phyloP scores from a whole-genome alignment of 2,329 filamentous ascomycete genomes.

The Microdochium trichocladiopsis region DNA sequence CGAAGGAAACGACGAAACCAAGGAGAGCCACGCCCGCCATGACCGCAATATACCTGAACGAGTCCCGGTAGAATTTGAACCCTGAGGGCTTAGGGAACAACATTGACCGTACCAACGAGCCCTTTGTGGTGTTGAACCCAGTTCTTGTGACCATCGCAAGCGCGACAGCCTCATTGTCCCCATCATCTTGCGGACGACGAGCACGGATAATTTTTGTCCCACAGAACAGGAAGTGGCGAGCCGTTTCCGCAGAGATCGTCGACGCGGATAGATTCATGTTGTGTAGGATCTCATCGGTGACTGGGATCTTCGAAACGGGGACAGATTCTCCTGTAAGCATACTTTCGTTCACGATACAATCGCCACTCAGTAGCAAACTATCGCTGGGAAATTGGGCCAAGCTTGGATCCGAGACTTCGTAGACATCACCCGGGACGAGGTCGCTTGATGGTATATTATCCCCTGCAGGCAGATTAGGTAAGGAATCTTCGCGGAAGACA shows the following conservation, averaged over 20 bases:
- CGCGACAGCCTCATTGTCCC: slow-evolving; percentile 81
- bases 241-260: slow-evolving; percentile 74
- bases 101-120: slow-evolving; percentile 93
- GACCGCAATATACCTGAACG: slow-evolving; percentile 94
- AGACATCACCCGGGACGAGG: slow-evolving; percentile 90
- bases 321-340: slow-evolving; percentile 98
- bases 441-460: slow-evolving; percentile 79
- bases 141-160: slow-evolving; percentile 89
- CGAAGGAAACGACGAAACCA: slow-evolving; percentile 83
- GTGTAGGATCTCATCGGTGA: slow-evolving; percentile 71
- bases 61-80: slow-evolving; percentile 98
- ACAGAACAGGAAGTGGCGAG: slow-evolving; percentile 85
- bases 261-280: slow-evolving; percentile 72
- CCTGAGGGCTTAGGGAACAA: slow-evolving; percentile 96
- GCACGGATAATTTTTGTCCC: slow-evolving; percentile 94
- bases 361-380: slow-evolving; percentile 82
- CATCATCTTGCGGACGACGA: slow-evolving; percentile 76
- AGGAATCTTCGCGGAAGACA: neutral
- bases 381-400: slow-evolving; percentile 86
- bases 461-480: slow-evolving; percentile 42
- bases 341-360: slow-evolving; percentile 98
- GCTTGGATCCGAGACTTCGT: slow-evolving; percentile 91
- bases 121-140: slow-evolving; percentile 96
- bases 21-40: slow-evolving; percentile 83
- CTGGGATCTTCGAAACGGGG: slow-evolving; percentile 86